Percentiles rank a stretch among this genome's conserved stretches.
Evolutionary conservation across 1,284 basidiomycete species (phyloP).

Genomic region (Phellopilus nigrolimitatus): DNA sequence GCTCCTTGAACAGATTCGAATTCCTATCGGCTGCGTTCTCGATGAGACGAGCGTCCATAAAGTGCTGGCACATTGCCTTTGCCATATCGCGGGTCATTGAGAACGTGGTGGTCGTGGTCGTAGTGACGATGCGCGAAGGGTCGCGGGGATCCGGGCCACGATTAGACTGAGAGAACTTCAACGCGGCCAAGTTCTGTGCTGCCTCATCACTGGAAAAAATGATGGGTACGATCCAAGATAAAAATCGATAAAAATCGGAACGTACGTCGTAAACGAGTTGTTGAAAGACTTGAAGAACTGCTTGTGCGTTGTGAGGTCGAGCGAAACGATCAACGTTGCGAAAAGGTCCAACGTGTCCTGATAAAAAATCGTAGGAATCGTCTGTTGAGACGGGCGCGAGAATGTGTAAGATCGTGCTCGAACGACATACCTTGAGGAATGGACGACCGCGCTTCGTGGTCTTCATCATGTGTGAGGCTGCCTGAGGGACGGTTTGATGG

Average conservation of each 20-base stretch:
- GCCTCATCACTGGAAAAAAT: slow-evolving; percentile 77
- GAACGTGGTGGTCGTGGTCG: slow-evolving; percentile 98
- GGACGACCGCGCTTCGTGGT: slow-evolving; percentile 91
- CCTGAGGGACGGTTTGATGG: slow-evolving; percentile 34
- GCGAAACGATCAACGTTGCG: slow-evolving; percentile 92
- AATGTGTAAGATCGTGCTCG: not conserved
- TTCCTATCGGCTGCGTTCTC: slow-evolving; percentile 92
- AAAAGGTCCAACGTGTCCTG: slow-evolving; percentile 98
- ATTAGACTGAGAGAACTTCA: slow-evolving; percentile 99
- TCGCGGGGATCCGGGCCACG: slow-evolving; percentile 97
- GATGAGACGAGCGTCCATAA: slow-evolving; percentile 97
- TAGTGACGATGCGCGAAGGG: slow-evolving; percentile 94
- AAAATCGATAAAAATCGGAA: slow-evolving; percentile 24
- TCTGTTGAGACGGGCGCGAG: slow-evolving; percentile 17
- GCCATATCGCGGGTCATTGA: slow-evolving; percentile 99
- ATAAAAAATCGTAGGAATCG: slow-evolving; percentile 17
- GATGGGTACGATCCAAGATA: slow-evolving; percentile 21
- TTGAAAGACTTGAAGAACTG: slow-evolving; percentile 95
- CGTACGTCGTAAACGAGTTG: slow-evolving; percentile 94
- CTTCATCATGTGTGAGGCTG: slow-evolving; percentile 93
- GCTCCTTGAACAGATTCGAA: slow-evolving; percentile 92
- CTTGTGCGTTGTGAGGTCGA: slow-evolving; percentile 85
- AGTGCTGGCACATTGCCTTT: slow-evolving; percentile 98
- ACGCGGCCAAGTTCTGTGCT: slow-evolving; percentile 86
- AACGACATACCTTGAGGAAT: slow-evolving; percentile 73